phyloP scores from a whole-genome alignment of 768 basidiomycete species.

The Kwoniella dejecticola region DNA sequence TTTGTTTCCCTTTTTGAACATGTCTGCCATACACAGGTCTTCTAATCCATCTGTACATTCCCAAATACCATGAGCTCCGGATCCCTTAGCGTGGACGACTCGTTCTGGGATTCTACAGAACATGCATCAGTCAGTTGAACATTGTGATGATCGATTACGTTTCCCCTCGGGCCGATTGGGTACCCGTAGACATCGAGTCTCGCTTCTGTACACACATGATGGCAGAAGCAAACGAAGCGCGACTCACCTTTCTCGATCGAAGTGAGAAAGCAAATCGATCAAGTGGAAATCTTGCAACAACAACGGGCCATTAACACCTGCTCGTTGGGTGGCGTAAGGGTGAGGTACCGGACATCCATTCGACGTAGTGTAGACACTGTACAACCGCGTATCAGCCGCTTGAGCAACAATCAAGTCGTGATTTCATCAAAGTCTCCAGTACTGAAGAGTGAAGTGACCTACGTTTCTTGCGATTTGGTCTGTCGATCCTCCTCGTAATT shows the following conservation, averaged over 20 bases:
- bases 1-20: constrained; percentile 56
- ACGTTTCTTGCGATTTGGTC: constrained; percentile 40
- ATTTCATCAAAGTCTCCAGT: too few species aligned
- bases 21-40: constrained; percentile 56
- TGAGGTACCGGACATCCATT: constrained; percentile 67
- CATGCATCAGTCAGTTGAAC: too few species aligned
- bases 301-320: constrained; percentile 76
- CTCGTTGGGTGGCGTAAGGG: constrained; percentile 71
- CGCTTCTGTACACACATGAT: too few species aligned
- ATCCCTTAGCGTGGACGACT: constrained; percentile 65
- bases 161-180: too few species aligned
- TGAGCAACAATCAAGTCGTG: neutral
- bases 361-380: constrained; percentile 75
- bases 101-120: constrained; percentile 55
- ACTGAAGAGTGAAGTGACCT: neutral
- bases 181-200: too few species aligned
- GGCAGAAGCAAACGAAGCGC: too few species aligned
- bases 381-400: too few species aligned
- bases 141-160: neutral
- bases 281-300: constrained; percentile 73
- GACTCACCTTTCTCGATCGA: constrained; percentile 53
- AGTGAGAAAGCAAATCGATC: constrained; percentile 85
- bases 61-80: constrained; percentile 60
- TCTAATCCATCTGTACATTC: constrained; percentile 57
- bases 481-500: constrained; percentile 42